A percentile compares a stretch with the other conserved stretches of the same genome.
Conservation (phyloP, 345 rosid species). For the Citrus reticulata region DNA sequence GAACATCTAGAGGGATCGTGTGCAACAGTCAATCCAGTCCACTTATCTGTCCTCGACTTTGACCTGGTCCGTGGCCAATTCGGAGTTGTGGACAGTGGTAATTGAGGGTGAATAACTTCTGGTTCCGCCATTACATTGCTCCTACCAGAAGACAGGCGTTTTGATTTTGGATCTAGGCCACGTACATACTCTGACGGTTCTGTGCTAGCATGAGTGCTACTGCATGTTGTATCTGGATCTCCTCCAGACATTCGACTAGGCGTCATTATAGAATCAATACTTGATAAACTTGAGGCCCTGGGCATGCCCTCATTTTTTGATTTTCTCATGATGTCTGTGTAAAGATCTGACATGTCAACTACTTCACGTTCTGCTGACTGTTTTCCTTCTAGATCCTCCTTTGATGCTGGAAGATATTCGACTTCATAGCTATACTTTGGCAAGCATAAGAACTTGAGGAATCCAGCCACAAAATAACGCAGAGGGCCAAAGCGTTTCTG, state of each 20-base stretch:
- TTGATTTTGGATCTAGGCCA: conserved; percentile 84
- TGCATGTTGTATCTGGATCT: conserved; percentile 62
- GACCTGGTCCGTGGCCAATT: conserved; percentile 98
- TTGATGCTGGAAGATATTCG: conserved; percentile 85
- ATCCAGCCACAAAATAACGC: conserved; percentile 96
- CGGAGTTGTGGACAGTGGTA: conserved; percentile 77
- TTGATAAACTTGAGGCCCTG: conserved; percentile 94
- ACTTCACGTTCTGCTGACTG: conserved; percentile 42
- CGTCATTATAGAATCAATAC: conserved; percentile 93
- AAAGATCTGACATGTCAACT: conserved; percentile 74
- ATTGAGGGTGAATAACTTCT: conserved; percentile 86
- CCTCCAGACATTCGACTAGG: conserved; percentile 78
- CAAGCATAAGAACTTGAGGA: conserved; percentile 89
- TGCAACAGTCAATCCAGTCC: conserved; percentile 68
- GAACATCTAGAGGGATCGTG: conserved; percentile 74
- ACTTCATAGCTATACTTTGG: conserved; percentile 95
- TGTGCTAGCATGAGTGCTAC: conserved; percentile 74
- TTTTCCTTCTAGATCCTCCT: conserved; percentile 65
- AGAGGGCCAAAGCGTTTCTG: conserved; percentile 94
- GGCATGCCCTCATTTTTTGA: conserved; percentile 82
- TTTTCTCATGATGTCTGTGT: conserved; percentile 78
- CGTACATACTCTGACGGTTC: conserved; percentile 97
- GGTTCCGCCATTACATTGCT: conserved; percentile 66
- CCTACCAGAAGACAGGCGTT: conserved; percentile 81
- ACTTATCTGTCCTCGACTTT: conserved; percentile 84